Conservation (phyloP, 768 basidiomycete genomes). For the Suillus decipiens region DNA sequence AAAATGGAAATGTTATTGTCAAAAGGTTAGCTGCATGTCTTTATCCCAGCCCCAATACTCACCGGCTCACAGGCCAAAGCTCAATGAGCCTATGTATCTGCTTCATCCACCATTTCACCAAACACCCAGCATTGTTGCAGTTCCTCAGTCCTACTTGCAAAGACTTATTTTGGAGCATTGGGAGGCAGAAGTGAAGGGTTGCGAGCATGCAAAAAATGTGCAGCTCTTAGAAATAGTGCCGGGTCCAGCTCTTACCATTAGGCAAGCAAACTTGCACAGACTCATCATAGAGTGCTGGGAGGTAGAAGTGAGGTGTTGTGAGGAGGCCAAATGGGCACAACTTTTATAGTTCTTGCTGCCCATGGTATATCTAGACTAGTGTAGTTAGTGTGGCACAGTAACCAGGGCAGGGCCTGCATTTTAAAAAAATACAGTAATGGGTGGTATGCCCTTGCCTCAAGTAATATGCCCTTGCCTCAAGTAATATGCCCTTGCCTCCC, state of each 20-base stretch:
- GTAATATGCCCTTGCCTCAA: too few relatives aligned
- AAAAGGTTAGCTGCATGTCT: conserved; percentile 3
- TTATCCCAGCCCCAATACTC: not conserved
- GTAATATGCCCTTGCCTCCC: too few relatives aligned
- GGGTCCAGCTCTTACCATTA: not conserved
- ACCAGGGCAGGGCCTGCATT: not conserved
- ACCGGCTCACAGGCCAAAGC: not conserved
- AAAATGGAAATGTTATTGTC: not conserved
- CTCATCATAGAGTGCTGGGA: not conserved
- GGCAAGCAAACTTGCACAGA: not conserved
- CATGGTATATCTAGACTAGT: not conserved
- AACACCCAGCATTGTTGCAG: not conserved
- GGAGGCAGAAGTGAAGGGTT: not conserved
- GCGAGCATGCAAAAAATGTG: not conserved
- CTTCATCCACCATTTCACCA: not conserved
- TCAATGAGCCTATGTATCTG: not conserved
- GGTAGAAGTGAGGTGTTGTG: not conserved
- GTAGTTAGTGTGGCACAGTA: not conserved
- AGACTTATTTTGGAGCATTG: not conserved
- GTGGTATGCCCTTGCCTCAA: too few relatives aligned
- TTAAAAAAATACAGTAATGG: too few relatives aligned
- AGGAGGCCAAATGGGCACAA: not conserved
- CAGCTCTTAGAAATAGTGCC: not conserved
- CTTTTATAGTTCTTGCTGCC: not conserved
- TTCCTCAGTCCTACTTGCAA: not conserved